A percentile compares a stretch with the other conserved stretches of the same genome.
Evolutionary conservation across 345 rosid genomes (phyloP).

Genomic region (Brassica carinata): DNA sequence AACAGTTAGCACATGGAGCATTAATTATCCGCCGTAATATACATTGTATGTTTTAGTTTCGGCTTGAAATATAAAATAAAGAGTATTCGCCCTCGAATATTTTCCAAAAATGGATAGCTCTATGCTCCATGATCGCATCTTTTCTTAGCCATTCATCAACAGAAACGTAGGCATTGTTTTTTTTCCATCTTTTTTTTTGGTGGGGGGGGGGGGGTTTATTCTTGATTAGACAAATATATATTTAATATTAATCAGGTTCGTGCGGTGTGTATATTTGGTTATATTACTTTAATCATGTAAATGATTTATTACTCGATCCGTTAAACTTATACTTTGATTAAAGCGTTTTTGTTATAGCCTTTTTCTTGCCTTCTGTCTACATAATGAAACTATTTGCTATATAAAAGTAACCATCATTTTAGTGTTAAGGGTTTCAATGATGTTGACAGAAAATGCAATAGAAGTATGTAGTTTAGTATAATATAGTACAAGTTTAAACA

Average conservation of each 20-base stretch:
- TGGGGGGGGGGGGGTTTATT: neutral
- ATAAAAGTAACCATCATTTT: no score
- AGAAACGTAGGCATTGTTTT: constrained; percentile 19
- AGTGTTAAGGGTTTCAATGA: no score
- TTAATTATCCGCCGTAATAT: neutral
- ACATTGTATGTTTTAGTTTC: neutral
- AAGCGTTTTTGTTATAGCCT: neutral
- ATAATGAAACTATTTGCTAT: neutral
- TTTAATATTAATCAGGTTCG: constrained; percentile 8
- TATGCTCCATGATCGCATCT: constrained; percentile 25
- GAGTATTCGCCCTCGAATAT: constrained; percentile 14
- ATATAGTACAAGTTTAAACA: no score
- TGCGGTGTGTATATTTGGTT: neutral
- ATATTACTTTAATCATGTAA: neutral
- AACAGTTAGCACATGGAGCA: constrained; percentile 2
- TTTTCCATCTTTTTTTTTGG: neutral
- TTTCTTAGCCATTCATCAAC: constrained; percentile 33
- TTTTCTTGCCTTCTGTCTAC: neutral
- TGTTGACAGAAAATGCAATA: no score
- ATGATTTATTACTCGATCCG: neutral
- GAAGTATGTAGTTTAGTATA: no score
- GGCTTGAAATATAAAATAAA: constrained; percentile 2
- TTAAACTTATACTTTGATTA: neutral
- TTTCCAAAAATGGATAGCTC: constrained; percentile 31
- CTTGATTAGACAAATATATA: constrained; percentile 30